phyloP scores from a whole-genome alignment of 306 rosid species.

The Acacia acuminata region DNA sequence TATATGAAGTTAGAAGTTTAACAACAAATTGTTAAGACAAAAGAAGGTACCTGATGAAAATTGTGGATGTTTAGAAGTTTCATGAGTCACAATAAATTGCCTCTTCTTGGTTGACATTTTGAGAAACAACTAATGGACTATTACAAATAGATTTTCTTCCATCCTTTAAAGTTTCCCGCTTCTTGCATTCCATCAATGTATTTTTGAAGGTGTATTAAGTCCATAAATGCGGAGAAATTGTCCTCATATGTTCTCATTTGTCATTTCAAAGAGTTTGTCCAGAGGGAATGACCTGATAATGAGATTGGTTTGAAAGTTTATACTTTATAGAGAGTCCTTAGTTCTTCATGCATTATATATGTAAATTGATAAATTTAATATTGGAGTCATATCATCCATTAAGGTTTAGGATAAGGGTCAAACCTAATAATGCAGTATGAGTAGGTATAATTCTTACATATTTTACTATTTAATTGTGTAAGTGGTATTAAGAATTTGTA shows the following conservation, averaged over 20 bases:
- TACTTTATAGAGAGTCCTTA: not conserved
- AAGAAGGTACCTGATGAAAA: not conserved
- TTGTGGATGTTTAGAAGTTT: slow-evolving; percentile 5
- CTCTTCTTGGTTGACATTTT: slow-evolving; percentile 3
- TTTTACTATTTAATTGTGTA: not conserved
- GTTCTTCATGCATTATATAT: slow-evolving; percentile 15
- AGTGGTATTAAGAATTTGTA: not conserved
- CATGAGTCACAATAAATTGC: slow-evolving; percentile 7
- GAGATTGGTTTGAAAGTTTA: not conserved
- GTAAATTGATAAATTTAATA: not conserved
- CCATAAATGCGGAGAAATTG: slow-evolving; percentile 14
- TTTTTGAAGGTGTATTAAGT: slow-evolving; percentile 12
- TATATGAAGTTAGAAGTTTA: not conserved
- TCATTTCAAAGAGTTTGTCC: not conserved
- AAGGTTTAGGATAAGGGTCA: not conserved
- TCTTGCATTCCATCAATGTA: not conserved
- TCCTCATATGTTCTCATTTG: not conserved
- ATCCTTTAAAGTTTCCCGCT: slow-evolving; percentile 21
- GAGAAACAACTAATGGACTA: not conserved
- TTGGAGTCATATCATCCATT: not conserved
- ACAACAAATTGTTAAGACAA: not conserved
- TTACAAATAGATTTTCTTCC: not conserved
- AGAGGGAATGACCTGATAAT: not conserved
- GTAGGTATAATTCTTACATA: not conserved
- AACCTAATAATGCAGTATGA: not conserved